Evolutionary conservation across 768 basidiomycete genomes (phyloP).

Genomic region (Astraeus odoratus): DNA sequence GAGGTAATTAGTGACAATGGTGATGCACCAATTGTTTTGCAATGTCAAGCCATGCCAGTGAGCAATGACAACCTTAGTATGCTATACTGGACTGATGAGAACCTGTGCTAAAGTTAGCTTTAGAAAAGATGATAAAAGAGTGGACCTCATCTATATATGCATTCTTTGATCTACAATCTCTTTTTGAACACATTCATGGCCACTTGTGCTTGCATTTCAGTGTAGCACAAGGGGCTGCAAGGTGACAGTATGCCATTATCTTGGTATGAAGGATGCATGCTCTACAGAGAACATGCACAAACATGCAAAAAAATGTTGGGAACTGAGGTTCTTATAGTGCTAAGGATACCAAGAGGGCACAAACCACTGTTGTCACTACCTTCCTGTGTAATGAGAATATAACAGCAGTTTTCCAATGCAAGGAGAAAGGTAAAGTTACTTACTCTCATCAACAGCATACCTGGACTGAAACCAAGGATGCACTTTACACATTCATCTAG

Average conservation of each 20-base stretch:
- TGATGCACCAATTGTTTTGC: no score
- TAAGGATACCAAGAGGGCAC: slow-evolving; percentile 12
- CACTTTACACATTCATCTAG: no score
- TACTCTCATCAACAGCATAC: slow-evolving; percentile 25
- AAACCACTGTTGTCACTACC: neutral
- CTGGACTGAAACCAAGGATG: slow-evolving; percentile 11
- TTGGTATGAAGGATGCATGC: slow-evolving; percentile 19
- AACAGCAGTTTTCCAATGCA: slow-evolving; percentile 20
- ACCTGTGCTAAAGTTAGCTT: neutral
- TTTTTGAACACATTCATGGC: slow-evolving; percentile 15
- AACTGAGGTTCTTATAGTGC: slow-evolving; percentile 5
- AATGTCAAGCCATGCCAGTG: no score
- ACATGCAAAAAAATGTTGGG: slow-evolving; percentile 31
- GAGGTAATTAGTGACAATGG: no score
- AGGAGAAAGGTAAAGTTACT: slow-evolving; percentile 23
- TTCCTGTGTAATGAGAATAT: slow-evolving; percentile 9
- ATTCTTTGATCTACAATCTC: slow-evolving; percentile 23
- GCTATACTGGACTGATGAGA: no score
- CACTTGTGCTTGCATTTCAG: slow-evolving; percentile 23
- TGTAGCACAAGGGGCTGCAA: slow-evolving; percentile 19
- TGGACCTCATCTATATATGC: slow-evolving; percentile 31
- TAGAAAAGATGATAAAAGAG: slow-evolving; percentile 15
- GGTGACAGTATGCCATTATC: slow-evolving; percentile 11
- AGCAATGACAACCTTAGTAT: no score
- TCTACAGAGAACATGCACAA: slow-evolving; percentile 26